A percentile compares a stretch with the other conserved stretches of the same genome.
Conservation (phyloP, 208 protist genomes). For the Wallacemonas collosoma region DNA sequence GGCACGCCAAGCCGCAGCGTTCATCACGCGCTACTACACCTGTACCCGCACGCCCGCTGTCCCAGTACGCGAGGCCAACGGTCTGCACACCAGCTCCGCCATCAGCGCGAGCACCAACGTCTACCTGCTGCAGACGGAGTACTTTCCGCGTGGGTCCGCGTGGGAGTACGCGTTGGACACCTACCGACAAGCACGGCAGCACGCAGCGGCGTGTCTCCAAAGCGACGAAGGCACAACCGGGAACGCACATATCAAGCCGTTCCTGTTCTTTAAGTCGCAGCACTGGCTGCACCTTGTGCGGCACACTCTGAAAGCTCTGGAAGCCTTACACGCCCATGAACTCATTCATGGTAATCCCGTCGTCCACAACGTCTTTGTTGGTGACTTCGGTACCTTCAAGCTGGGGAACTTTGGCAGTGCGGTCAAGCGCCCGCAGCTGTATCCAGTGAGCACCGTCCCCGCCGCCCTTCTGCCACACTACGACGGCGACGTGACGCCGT, state of each 20-base stretch:
- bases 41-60: slow-evolving; percentile 7
- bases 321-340: slow-evolving; percentile 39
- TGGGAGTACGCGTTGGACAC: slow-evolving; percentile 44
- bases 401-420: slow-evolving; percentile 60
- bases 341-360: slow-evolving; percentile 66
- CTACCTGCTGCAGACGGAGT: slow-evolving; percentile 69
- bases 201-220: neutral
- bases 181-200: neutral
- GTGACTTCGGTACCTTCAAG: slow-evolving; percentile 33
- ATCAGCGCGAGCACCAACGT: slow-evolving; percentile 24
- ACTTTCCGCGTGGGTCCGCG: slow-evolving; percentile 58
- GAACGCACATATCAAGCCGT: too few relatives aligned
- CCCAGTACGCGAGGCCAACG: neutral
- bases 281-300: slow-evolving; percentile 34
- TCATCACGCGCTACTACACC: slow-evolving; percentile 56
- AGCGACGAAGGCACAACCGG: too few relatives aligned
- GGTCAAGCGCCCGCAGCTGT: slow-evolving; percentile 22
- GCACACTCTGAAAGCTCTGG: slow-evolving; percentile 47
- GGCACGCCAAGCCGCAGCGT: slow-evolving; percentile 30
- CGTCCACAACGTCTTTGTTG: slow-evolving; percentile 45
- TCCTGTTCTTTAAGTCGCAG: slow-evolving; percentile 8
- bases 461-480: slow-evolving; percentile 17
- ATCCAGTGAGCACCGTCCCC: slow-evolving; percentile 23
- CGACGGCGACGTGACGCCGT: slow-evolving; percentile 18
- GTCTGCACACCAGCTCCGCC: neutral